These are phyloP conservation scores for Plantago coronopus DNA, from an alignment of 305 asterid species.

Conservation along the genomic window DNA sequence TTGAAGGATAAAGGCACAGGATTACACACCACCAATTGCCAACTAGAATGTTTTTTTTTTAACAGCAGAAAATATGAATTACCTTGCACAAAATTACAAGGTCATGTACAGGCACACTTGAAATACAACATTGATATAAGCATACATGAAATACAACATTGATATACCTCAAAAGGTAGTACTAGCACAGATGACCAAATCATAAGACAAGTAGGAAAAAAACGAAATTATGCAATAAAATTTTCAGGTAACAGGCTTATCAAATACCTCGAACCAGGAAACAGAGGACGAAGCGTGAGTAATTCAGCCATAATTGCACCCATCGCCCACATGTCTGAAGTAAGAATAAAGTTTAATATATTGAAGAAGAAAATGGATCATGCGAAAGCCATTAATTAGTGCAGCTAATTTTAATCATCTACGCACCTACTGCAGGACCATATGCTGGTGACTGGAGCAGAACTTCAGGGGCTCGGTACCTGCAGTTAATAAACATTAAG, in stretches of 20 bases:
- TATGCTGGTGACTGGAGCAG: conserved; percentile 79
- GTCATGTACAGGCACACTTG: no score
- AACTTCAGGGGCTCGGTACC: conserved; percentile 99
- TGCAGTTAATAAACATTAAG: conserved; percentile 27
- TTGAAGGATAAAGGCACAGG: neutral
- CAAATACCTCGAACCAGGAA: conserved; percentile 64
- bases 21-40: neutral
- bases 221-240: neutral
- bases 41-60: no score
- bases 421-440: conserved; percentile 92
- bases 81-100: no score
- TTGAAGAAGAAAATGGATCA: conserved; percentile 3
- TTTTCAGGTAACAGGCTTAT: neutral
- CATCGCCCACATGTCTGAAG: conserved; percentile 69
- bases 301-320: conserved; percentile 69
- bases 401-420: conserved; percentile 6
- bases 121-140: no score
- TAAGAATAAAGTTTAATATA: neutral
- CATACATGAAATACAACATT: neutral
- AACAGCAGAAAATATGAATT: no score
- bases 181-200: no score
- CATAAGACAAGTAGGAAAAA: neutral
- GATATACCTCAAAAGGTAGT: neutral
- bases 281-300: conserved; percentile 53
- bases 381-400: neutral